These are phyloP conservation scores for Ustilago xerochloae DNA, from an alignment of 1,284 basidiomycete species.

Conservation along the genomic window DNA sequence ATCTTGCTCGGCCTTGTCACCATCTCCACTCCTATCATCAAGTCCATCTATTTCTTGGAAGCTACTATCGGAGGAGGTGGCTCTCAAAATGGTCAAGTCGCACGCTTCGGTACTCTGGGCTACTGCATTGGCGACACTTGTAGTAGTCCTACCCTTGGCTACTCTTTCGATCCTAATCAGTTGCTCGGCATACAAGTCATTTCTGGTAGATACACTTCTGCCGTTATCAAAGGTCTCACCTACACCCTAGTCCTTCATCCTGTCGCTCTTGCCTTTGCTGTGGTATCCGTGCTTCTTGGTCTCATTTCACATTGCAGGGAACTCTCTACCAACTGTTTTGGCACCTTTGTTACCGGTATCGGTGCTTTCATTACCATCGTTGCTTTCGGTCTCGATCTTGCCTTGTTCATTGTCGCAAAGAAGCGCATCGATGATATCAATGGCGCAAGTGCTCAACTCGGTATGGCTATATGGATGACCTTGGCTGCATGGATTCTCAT, in stretches of 20 bases:
- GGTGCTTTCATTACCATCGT: constrained; percentile 53
- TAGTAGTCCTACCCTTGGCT: constrained; percentile 51
- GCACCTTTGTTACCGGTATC: constrained; percentile 52
- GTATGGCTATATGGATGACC: constrained; percentile 61
- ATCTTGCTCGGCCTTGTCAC: constrained; percentile 60
- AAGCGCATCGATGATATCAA: constrained; percentile 58
- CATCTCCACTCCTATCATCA: constrained; percentile 58
- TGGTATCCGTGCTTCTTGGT: constrained; percentile 52
- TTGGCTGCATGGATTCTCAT: constrained; percentile 61
- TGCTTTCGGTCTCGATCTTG: constrained; percentile 60
- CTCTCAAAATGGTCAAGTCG: constrained; percentile 26
- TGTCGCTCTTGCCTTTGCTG: constrained; percentile 48
- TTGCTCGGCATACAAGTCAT: constrained; percentile 53
- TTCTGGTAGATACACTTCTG: constrained; percentile 41
- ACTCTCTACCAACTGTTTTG: constrained; percentile 47
- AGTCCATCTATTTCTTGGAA: constrained; percentile 58
- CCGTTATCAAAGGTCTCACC: constrained; percentile 61
- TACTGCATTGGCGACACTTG: constrained; percentile 55
- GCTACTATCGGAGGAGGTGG: constrained; percentile 52
- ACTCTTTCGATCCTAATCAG: constrained; percentile 59
- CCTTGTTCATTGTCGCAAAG: constrained; percentile 62
- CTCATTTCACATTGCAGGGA: constrained; percentile 57
- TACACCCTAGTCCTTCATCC: constrained; percentile 63
- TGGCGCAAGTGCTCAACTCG: constrained; percentile 53
- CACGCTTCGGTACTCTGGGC: constrained; percentile 53